These are phyloP conservation scores for Rhizopogon vinicolor DNA, from an alignment of 768 basidiomycete genomes.

Conservation along the genomic window DNA sequence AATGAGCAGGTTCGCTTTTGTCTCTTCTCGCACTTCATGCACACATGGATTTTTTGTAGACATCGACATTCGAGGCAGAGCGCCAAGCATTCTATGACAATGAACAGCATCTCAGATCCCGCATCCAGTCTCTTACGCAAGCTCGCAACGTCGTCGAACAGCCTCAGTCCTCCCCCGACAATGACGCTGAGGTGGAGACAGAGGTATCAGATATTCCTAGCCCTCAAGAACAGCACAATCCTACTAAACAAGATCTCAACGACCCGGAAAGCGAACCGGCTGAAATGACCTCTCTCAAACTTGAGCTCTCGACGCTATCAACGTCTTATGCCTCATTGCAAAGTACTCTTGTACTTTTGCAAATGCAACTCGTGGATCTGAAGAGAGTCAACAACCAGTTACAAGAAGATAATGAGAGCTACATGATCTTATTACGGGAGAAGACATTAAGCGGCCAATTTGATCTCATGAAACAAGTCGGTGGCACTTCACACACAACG, in stretches of 20 bases:
- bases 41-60: slow-evolving; percentile 37
- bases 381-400: slow-evolving; percentile 83
- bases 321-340: slow-evolving; percentile 82
- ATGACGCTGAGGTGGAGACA: slow-evolving; percentile 37
- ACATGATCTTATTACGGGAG: slow-evolving; percentile 90
- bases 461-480: slow-evolving; percentile 68
- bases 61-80: slow-evolving; percentile 86
- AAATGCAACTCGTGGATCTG: slow-evolving; percentile 80
- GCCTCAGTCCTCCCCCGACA: slow-evolving; percentile 20
- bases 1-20: slow-evolving; percentile 68
- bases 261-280: slow-evolving; percentile 76
- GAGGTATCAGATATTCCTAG: slow-evolving; percentile 32
- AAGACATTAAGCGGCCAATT: slow-evolving; percentile 88
- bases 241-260: slow-evolving; percentile 43
- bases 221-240: slow-evolving; percentile 14
- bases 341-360: slow-evolving; percentile 78
- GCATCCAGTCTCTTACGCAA: slow-evolving; percentile 76
- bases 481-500: slow-evolving; percentile 36
- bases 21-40: slow-evolving; percentile 10
- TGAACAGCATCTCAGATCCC: slow-evolving; percentile 89
- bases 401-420: slow-evolving; percentile 96
- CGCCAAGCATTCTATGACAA: slow-evolving; percentile 91
- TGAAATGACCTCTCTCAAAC: slow-evolving; percentile 78
- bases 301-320: slow-evolving; percentile 83
- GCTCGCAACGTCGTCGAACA: slow-evolving; percentile 52